Percentiles rank a stretch among this genome's conserved stretches.
phyloP scores from a whole-genome alignment of 2,329 filamentous ascomycete species.

The Hypoxylon sp. region DNA sequence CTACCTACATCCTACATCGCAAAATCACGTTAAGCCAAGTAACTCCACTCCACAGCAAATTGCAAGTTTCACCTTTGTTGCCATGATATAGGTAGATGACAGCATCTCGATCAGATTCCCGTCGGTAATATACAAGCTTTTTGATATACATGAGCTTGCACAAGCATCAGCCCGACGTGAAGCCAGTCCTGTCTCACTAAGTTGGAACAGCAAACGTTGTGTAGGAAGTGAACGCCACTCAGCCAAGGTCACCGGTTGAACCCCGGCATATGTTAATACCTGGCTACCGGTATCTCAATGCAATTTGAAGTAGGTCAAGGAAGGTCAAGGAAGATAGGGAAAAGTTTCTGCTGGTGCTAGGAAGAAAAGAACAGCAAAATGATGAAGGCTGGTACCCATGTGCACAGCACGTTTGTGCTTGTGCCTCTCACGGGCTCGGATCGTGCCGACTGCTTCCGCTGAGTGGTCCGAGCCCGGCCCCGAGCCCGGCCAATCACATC shows the following conservation, averaged over 20 bases:
- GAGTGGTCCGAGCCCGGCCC: background rate
- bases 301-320: too few species aligned
- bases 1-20: too few species aligned
- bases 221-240: slow-evolving; percentile 2
- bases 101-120: background rate
- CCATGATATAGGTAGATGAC: background rate
- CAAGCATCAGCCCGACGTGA: background rate
- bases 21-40: background rate
- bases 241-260: background rate
- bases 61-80: background rate
- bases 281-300: background rate
- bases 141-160: background rate
- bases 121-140: background rate
- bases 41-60: background rate
- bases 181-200: background rate
- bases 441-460: background rate
- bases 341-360: background rate
- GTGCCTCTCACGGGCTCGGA: slow-evolving; percentile 4
- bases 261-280: background rate
- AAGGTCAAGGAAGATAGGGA: background rate
- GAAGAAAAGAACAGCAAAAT: background rate
- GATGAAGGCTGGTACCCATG: background rate
- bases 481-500: slow-evolving; percentile 7
- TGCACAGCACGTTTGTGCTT: slow-evolving; percentile 9
- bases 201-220: background rate